Base-by-base conservation (phyloP, 495 filamentous ascomycete genomes). In the Eremomyces bilateralis region DNA sequence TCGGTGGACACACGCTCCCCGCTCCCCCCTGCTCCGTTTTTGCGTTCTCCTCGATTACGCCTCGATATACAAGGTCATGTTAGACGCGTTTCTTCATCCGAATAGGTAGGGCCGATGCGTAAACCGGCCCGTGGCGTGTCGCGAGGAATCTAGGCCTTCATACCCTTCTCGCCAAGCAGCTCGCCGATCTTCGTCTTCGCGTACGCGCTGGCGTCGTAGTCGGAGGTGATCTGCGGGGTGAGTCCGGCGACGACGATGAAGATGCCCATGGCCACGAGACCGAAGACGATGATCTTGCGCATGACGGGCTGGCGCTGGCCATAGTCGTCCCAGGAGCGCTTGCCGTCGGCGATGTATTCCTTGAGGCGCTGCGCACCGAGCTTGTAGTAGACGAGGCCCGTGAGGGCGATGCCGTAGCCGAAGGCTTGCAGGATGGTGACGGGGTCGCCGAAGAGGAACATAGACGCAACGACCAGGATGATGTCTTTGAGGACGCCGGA, bases 401-500 rank as follows among this genome's bases (percentile, higher is more conserved):
- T 58, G 20, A 97, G 71, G 32, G 88, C 83, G 49, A 97, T 72
- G 50, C 67, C 71, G 68, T 97, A 97, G 45, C 88, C 88, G 60
- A 95, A 91, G 59, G 79, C 74, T 60, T 97, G 88, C 30, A 90
- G 70, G 30, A 52, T 53, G 15, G 79, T 68, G 47, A 97, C 75
- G 16, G 73, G 71, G 41, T 81, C 88, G 38, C 73, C 62, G 76
- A 80, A 93, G 54, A 97, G 75, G 41, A 79, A 49, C 67, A 94
- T 88, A 37, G 81, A 92, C 34, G 80, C 79, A 35, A 63, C 59
- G 32, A 97, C 84, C 20, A 97, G 76, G 40, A 97, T 71, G 44
- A 97, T 85, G 63, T 97, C 88, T 67, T 97, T 97, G 50, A 95
- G 72, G 39, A 97, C 84, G 61, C 88, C 88, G 58, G 81, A 95